Evolutionary conservation across 2,329 filamentous ascomycete genomes (phyloP).

Genomic region (Trichophyton verrucosum): DNA sequence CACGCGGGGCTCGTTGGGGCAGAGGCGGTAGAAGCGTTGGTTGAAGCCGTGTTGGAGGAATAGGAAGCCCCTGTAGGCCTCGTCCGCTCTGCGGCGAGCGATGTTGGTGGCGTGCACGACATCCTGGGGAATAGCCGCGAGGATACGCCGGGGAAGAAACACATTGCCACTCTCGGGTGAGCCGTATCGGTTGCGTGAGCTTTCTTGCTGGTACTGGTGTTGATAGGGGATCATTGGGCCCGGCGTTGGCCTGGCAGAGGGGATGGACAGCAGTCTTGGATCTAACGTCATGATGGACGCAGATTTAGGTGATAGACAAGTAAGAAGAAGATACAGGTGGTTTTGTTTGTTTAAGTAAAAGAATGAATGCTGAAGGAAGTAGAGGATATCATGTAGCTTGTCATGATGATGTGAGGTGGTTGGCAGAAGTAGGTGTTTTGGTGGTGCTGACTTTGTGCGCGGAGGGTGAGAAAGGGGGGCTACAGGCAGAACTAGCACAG

Average conservation of each 20-base stretch:
- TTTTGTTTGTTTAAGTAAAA: neutral
- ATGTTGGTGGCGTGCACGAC: conserved; percentile 9
- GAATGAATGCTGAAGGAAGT: neutral
- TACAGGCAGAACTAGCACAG: no score
- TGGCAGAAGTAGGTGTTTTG: no score
- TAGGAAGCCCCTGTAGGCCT: conserved; percentile 12
- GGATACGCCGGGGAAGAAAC: conserved; percentile 3
- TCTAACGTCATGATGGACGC: neutral
- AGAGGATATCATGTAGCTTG: no score
- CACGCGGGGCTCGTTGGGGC: conserved; percentile 10
- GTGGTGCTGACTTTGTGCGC: no score
- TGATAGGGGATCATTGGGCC: neutral
- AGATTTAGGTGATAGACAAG: neutral
- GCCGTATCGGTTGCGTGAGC: neutral
- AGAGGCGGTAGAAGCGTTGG: conserved; percentile 19
- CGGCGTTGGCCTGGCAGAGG: neutral
- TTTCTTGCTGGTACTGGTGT: neutral
- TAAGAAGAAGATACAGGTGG: neutral
- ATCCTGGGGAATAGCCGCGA: neutral
- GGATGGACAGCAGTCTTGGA: neutral
- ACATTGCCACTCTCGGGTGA: neutral
- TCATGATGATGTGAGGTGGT: no score
- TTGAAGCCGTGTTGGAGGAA: conserved; percentile 13
- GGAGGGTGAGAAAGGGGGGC: no score
- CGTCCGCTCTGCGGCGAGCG: conserved; percentile 13